A percentile compares a stretch with the other conserved stretches of the same genome.
Conservation (phyloP, 805 yeast genomes). For the Kodamaea restingae region DNA sequence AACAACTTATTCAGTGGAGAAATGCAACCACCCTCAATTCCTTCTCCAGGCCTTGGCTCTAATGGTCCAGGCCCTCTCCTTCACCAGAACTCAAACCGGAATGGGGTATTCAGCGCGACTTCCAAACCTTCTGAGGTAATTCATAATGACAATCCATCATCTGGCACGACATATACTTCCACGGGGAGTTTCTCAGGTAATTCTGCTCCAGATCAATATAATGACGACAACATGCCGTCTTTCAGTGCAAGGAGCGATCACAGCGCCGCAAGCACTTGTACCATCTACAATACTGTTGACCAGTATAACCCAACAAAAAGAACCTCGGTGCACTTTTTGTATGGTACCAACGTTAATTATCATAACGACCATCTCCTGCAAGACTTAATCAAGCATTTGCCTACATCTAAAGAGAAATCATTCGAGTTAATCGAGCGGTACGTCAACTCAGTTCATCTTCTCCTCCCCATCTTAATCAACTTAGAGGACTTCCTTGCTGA, state of each 20-base stretch:
- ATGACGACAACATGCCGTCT: too few species aligned
- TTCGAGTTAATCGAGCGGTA: slow-evolving; percentile 47
- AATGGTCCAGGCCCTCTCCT: background rate
- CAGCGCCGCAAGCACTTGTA: background rate
- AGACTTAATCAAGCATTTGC: slow-evolving; percentile 42
- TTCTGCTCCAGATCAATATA: too few species aligned
- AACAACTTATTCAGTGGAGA: slow-evolving; percentile 13
- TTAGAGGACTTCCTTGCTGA: slow-evolving; percentile 39
- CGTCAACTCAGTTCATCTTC: slow-evolving; percentile 49
- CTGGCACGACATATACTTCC: too few species aligned
- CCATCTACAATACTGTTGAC: slow-evolving; percentile 16
- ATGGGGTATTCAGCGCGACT: background rate
- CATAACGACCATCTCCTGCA: slow-evolving; percentile 31
- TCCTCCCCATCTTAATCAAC: slow-evolving; percentile 50
- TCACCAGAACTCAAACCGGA: background rate
- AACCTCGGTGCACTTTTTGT: slow-evolving; percentile 30
- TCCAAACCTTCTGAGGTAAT: too few species aligned
- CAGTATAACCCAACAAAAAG: slow-evolving; percentile 21
- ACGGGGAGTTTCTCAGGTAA: too few species aligned
- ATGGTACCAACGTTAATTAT: slow-evolving; percentile 38
- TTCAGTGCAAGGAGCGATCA: background rate
- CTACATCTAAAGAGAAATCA: slow-evolving; percentile 40
- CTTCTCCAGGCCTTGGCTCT: background rate
- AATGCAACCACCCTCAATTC: background rate
- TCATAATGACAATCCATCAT: too few species aligned